These are phyloP conservation scores for Phytophthora rubi DNA, from an alignment of 352 stramenopile species.

Conservation along the genomic window DNA sequence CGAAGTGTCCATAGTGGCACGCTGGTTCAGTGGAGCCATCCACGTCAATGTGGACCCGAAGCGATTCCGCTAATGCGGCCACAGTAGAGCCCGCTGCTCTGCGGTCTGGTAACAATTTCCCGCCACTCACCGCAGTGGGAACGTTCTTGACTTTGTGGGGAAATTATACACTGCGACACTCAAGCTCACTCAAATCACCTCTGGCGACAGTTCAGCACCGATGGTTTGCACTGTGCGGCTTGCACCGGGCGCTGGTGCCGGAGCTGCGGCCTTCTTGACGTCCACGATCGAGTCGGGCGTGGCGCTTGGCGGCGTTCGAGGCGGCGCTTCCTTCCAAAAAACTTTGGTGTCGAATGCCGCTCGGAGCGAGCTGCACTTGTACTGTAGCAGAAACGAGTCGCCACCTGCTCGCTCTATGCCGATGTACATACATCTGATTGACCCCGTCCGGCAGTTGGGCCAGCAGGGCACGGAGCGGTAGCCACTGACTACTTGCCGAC, in stretches of 20 bases:
- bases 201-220: constrained; percentile 37
- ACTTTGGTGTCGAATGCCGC: constrained; percentile 17
- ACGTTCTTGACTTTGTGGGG: constrained; percentile 15
- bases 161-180: constrained; percentile 36
- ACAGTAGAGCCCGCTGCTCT: not conserved
- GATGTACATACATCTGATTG: constrained; percentile 27
- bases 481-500: constrained; percentile 21
- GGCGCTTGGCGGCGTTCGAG: not conserved
- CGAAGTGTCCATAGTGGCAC: constrained; percentile 23
- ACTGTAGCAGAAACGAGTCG: constrained; percentile 41
- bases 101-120: not conserved
- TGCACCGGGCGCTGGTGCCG: no score
- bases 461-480: constrained; percentile 1
- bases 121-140: not conserved
- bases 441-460: constrained; percentile 31
- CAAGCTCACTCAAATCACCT: constrained; percentile 31
- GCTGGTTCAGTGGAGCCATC: constrained; percentile 30
- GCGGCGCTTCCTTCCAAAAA: constrained; percentile 27
- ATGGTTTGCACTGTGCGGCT: constrained; percentile 17
- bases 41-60: constrained; percentile 16
- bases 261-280: not conserved
- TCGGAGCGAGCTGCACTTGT: constrained; percentile 7
- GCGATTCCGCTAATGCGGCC: not conserved
- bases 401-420: constrained; percentile 32
- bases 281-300: not conserved